Conservation (phyloP, 371 early-diverging fungal species). For the Mortierella polycephala region DNA sequence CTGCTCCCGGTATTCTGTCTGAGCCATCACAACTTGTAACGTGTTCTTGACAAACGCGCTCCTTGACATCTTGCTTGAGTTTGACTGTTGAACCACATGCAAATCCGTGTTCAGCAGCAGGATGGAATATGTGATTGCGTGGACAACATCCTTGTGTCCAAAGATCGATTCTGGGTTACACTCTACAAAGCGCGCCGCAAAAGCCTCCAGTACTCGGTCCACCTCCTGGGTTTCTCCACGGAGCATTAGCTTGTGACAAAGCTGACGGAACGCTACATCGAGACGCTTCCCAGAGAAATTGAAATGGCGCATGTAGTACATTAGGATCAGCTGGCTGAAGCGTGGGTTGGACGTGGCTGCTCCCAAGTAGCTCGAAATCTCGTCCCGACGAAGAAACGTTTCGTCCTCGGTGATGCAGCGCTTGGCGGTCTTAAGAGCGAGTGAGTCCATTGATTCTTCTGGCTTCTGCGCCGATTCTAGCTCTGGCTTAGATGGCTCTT, state of each 20-base stretch:
- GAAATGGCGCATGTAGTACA: conserved; percentile 78
- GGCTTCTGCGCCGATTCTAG: background rate
- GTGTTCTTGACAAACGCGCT: conserved; percentile 72
- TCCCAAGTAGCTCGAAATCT: conserved; percentile 37
- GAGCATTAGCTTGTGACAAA: conserved; percentile 83
- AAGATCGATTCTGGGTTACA: conserved; percentile 77
- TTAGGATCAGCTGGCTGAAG: conserved; percentile 66
- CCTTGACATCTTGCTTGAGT: conserved; percentile 63
- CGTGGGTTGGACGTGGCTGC: conserved; percentile 11
- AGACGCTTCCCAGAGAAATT: conserved; percentile 76
- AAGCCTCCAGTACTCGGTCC: conserved; percentile 85
- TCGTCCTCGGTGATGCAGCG: conserved; percentile 33
- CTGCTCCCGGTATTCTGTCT: conserved; percentile 11
- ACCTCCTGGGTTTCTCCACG: conserved; percentile 94
- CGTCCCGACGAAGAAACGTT: conserved; percentile 24
- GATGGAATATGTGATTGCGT: conserved; percentile 87
- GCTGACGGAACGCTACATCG: conserved; percentile 81
- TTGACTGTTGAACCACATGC: conserved; percentile 80
- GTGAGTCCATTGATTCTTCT: background rate
- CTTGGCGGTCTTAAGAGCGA: conserved; percentile 14
- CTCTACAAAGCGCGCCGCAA: conserved; percentile 83
- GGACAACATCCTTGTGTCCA: conserved; percentile 75
- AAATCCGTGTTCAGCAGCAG: conserved; percentile 94
- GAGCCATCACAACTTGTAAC: conserved; percentile 63
- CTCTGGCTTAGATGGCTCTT: background rate